phyloP scores from a whole-genome alignment of 1,284 basidiomycete genomes.

The Grifola frondosa region DNA sequence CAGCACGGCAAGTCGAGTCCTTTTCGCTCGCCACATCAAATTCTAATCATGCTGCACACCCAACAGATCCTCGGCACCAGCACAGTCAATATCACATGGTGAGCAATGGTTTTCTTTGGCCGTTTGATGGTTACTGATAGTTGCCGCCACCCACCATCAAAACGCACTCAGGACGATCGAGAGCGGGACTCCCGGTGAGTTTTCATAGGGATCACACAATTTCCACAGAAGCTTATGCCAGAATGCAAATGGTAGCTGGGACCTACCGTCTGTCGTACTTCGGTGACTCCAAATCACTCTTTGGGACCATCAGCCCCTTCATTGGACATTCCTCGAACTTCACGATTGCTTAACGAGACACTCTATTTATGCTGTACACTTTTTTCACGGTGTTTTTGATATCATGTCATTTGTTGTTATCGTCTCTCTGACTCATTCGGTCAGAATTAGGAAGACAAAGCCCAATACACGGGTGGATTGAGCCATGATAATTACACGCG shows the following conservation, averaged over 20 bases:
- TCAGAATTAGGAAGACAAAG: too few relatives aligned
- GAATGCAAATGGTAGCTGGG: constrained; percentile 42
- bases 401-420: too few relatives aligned
- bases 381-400: too few relatives aligned
- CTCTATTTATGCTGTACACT: too few relatives aligned
- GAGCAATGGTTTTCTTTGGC: constrained; percentile 19
- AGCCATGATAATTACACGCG: too few relatives aligned
- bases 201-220: too few relatives aligned
- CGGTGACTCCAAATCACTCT: constrained; percentile 70
- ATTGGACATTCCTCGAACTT: constrained; percentile 62
- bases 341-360: constrained; percentile 32
- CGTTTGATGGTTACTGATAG: constrained; percentile 1
- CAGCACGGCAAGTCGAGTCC: constrained; percentile 41
- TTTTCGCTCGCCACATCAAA: neutral
- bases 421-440: too few relatives aligned
- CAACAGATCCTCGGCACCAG: constrained; percentile 58
- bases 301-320: constrained; percentile 62
- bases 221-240: too few relatives aligned
- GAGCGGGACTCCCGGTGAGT: constrained; percentile 52
- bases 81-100: constrained; percentile 66
- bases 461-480: too few relatives aligned
- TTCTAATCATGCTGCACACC: neutral
- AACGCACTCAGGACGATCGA: constrained; percentile 61
- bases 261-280: constrained; percentile 72
- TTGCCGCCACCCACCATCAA: too few relatives aligned